A percentile compares a stretch with the other conserved stretches of the same genome.
These are phyloP conservation scores for Limonium bicolor DNA, from an alignment of 148 eudicot species.

Conservation along the genomic window DNA sequence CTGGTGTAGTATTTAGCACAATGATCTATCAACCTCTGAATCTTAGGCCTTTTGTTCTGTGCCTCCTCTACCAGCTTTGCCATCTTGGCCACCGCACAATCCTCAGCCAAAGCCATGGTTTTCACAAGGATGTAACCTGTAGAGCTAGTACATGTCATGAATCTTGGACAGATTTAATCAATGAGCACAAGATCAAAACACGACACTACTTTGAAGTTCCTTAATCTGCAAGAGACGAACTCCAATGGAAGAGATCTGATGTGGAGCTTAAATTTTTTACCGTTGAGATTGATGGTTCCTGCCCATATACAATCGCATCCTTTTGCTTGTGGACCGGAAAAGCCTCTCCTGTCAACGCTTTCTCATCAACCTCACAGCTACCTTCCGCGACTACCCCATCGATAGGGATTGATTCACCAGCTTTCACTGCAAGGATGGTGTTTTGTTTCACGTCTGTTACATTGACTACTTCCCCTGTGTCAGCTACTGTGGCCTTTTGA, in stretches of 20 bases:
- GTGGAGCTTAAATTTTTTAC: no score
- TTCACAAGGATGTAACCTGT: conserved; percentile 59
- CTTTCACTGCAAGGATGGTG: conserved; percentile 42
- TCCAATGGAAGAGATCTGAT: no score
- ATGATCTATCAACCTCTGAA: conserved; percentile 58
- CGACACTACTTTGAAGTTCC: no score
- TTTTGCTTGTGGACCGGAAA: conserved; percentile 67
- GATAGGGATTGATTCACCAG: conserved; percentile 46
- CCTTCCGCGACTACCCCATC: conserved; percentile 56
- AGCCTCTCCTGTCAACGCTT: conserved; percentile 80
- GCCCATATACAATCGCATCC: conserved; percentile 76
- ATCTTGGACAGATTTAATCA: no score
- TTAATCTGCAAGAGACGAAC: no score
- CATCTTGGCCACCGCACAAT: conserved; percentile 78
- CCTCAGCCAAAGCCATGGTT: conserved; percentile 64
- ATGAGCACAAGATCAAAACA: no score
- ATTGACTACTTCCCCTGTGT: conserved; percentile 36
- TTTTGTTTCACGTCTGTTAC: conserved; percentile 28
- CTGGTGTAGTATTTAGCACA: conserved; percentile 87
- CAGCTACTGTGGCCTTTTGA: conserved; percentile 38
- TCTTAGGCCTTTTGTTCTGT: conserved; percentile 56
- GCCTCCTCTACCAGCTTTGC: conserved; percentile 91
- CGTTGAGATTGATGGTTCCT: conserved; percentile 82
- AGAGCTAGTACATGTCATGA: no score
- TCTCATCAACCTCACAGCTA: conserved; percentile 80